Percentiles rank a stretch among this genome's conserved stretches.
These are phyloP conservation scores for Rosellinia necatrix DNA, from an alignment of 2,329 filamentous ascomycete species.

Conservation along the genomic window DNA sequence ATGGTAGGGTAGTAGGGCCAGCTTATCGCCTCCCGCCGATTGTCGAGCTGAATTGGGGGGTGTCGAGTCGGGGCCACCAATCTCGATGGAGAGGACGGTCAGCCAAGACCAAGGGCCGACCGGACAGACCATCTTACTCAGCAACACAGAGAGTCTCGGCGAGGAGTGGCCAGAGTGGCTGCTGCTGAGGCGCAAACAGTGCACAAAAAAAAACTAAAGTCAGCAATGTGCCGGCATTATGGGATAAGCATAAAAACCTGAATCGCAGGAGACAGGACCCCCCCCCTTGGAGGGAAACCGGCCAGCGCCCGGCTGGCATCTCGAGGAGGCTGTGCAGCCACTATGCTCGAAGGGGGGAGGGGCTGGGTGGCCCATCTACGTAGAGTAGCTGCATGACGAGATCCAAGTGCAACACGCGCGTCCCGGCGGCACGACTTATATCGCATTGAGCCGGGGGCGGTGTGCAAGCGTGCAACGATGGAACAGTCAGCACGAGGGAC, in stretches of 20 bases:
- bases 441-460: slow-evolving; percentile 10
- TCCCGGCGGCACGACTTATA: not conserved
- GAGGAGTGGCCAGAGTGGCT: not conserved
- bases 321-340: slow-evolving; percentile 24
- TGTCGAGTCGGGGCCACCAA: too few relatives aligned
- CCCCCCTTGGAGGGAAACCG: too few relatives aligned
- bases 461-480: slow-evolving; percentile 7
- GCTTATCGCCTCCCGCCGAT: too few relatives aligned
- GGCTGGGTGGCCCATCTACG: too few relatives aligned
- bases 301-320: slow-evolving; percentile 27
- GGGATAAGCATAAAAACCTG: slow-evolving; percentile 14
- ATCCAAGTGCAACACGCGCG: not conserved
- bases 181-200: not conserved
- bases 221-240: not conserved
- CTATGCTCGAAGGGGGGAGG: slow-evolving; percentile 1
- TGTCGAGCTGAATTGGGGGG: not conserved
- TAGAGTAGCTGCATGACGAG: not conserved
- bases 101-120: not conserved
- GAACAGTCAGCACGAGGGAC: slow-evolving; percentile 27
- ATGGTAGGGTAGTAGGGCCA: too few relatives aligned
- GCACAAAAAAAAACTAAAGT: not conserved
- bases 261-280: too few relatives aligned
- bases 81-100: slow-evolving; percentile 16
- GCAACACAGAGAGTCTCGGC: not conserved
- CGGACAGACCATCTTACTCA: slow-evolving; percentile 17